These are phyloP conservation scores for Nakaseomyces uthaithaninus DNA, from an alignment of 1,139 yeast genomes.

Conservation along the genomic window DNA sequence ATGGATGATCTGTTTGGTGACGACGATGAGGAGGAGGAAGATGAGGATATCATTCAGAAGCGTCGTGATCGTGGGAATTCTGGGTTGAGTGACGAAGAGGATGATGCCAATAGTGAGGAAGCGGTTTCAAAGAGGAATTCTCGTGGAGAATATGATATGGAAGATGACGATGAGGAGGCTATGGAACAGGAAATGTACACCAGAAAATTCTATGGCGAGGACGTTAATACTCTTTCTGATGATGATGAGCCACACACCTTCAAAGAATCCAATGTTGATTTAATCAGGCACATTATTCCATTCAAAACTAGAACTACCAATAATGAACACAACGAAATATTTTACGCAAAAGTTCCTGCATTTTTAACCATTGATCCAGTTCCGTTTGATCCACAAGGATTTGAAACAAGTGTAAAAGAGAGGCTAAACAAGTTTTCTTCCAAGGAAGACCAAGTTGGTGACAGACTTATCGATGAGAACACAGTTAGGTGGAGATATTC, in stretches of 20 bases:
- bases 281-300: conserved; percentile 62
- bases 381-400: conserved; percentile 75
- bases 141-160: conserved; percentile 14
- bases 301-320: conserved; percentile 35
- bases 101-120: conserved; percentile 20
- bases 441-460: conserved; percentile 41
- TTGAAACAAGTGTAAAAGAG: conserved; percentile 38
- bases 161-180: conserved; percentile 26
- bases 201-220: conserved; percentile 32
- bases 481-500: conserved; percentile 92
- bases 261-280: conserved; percentile 50
- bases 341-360: conserved; percentile 66
- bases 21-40: conserved; percentile 38
- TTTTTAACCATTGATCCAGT: conserved; percentile 75
- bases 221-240: conserved; percentile 32
- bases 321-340: conserved; percentile 38
- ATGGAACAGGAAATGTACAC: conserved; percentile 32
- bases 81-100: conserved; percentile 11
- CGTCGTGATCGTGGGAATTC: conserved; percentile 6
- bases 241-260: conserved; percentile 37
- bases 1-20: conserved; percentile 44
- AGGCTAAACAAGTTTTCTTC: conserved; percentile 31
- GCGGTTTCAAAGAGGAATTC: conserved; percentile 14
- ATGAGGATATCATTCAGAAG: conserved; percentile 11
- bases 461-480: conserved; percentile 61